Conservation (phyloP, 1,284 basidiomycete genomes). For the Ceratobasidium sp. region DNA sequence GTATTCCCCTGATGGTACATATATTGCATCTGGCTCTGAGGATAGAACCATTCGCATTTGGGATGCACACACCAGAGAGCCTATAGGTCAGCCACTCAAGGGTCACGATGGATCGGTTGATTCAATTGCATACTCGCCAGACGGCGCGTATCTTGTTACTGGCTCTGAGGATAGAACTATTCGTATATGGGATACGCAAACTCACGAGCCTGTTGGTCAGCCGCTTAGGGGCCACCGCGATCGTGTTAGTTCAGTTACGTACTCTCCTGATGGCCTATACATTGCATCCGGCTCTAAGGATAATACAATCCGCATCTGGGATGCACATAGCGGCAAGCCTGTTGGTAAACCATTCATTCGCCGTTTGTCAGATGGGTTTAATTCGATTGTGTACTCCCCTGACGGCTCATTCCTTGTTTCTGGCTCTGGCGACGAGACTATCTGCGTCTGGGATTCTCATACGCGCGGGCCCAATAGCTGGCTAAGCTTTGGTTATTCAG, state of each 20-base stretch:
- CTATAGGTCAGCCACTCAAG: background rate
- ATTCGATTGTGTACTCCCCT: background rate
- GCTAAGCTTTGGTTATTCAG: too few relatives aligned
- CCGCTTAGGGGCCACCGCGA: slow-evolving; percentile 43
- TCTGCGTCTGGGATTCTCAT: background rate
- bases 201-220: background rate
- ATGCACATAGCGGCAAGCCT: background rate
- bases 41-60: slow-evolving; percentile 9
- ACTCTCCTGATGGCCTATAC: background rate
- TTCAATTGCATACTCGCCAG: slow-evolving; percentile 6
- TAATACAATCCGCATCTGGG: background rate
- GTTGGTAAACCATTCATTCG: background rate
- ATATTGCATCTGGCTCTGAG: background rate
- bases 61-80: background rate
- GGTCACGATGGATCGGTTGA: background rate
- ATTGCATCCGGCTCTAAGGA: slow-evolving; percentile 11
- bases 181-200: background rate
- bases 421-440: background rate
- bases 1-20: slow-evolving; percentile 28
- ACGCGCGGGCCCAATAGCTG: too few relatives aligned
- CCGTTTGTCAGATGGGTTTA: background rate
- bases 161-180: background rate
- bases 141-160: background rate
- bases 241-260: slow-evolving; percentile 47
- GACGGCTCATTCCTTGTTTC: background rate